Evolutionary conservation across 306 rosid species (phyloP), one percentile per base, ranked within the genome.

Genomic region (Casuarina glauca): DNA sequence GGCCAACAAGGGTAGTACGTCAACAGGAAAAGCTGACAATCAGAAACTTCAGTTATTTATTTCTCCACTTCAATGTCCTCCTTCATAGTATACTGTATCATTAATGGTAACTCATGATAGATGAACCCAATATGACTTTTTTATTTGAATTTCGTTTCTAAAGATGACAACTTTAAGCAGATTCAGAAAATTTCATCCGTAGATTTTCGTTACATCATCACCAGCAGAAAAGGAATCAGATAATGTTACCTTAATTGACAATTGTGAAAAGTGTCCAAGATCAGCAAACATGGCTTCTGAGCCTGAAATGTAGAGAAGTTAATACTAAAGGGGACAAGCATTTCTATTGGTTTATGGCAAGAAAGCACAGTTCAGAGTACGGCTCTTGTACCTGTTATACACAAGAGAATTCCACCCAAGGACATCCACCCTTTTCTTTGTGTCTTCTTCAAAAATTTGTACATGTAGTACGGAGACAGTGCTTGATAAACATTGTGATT

Each of bases 201-300:
- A 26, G 4, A 58, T 26, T 58, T 58, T 19, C 6, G 64, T 19
- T 58, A 58, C 4, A 19, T 58, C 2, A 41, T 17, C 15, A 2
- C 26, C 46, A 67, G 50, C 67, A 42, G 60, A 73, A 42, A 79
- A 76, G 8, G 70, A 75, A 77, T 53, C 16, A 72, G 76, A 57
- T 48, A 67, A 61, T 70, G 74, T 81, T 26, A 87, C 91, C 91
- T 87, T 83, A 42, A 87, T 87, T 68, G 91, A 87, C 86, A 82
- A 67, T 78, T 92, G 98, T 69, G 95, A 83, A 77, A 94, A 94
- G 86, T 94, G 98, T 63, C 98, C 98, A 41, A 94, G 89, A 80
- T 94, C 96, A 76, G 98, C 98, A 83, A 81, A 94, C 98, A 94
- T 94, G 66, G 98, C 97, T 92, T 94, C 98, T 4, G 98, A 92